Percentiles rank a stretch among this genome's conserved stretches.
Conservation (phyloP, 2,329 filamentous ascomycete genomes). For the Scedosporium boydii region DNA sequence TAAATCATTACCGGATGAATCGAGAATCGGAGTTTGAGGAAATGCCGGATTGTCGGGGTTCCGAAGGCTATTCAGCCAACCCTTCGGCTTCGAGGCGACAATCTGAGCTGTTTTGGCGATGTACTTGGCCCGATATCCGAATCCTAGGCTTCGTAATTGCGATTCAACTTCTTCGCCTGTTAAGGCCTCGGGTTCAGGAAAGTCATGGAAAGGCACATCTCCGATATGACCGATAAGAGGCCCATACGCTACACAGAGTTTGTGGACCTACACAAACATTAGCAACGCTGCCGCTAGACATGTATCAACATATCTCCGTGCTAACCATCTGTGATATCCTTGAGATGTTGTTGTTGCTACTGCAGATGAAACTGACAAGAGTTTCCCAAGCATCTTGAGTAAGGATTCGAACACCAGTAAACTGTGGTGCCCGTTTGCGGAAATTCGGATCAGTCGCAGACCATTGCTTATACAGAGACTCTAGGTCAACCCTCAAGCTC, state of each 20-base stretch:
- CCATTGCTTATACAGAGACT: constrained; percentile 76
- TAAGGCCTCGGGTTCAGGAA: constrained; percentile 69
- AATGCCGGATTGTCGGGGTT: constrained; percentile 66
- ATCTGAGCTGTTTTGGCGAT: constrained; percentile 77
- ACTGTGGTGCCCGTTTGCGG: constrained; percentile 73
- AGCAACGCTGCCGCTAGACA: neutral
- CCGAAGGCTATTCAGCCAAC: constrained; percentile 69
- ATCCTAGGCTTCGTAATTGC: constrained; percentile 73
- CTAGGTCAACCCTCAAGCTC: constrained; percentile 70
- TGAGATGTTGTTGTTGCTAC: constrained; percentile 95
- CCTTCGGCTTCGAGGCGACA: constrained; percentile 57
- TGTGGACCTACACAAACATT: constrained; percentile 52
- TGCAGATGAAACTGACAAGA: constrained; percentile 90
- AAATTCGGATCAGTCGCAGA: constrained; percentile 80
- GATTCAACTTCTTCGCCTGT: constrained; percentile 65
- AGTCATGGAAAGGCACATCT: constrained; percentile 71
- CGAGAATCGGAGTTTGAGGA: constrained; percentile 20
- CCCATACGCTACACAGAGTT: constrained; percentile 81
- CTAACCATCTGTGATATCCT: constrained; percentile 88
- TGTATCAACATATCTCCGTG: neutral
- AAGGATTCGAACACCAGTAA: constrained; percentile 84
- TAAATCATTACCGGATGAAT: constrained; percentile 32
- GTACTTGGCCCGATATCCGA: constrained; percentile 91
- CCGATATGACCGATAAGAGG: constrained; percentile 62
- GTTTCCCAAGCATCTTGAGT: constrained; percentile 96